phyloP scores from a whole-genome alignment of 169 alveolate genomes.

The Pseudocohnilembus persalinus region DNA sequence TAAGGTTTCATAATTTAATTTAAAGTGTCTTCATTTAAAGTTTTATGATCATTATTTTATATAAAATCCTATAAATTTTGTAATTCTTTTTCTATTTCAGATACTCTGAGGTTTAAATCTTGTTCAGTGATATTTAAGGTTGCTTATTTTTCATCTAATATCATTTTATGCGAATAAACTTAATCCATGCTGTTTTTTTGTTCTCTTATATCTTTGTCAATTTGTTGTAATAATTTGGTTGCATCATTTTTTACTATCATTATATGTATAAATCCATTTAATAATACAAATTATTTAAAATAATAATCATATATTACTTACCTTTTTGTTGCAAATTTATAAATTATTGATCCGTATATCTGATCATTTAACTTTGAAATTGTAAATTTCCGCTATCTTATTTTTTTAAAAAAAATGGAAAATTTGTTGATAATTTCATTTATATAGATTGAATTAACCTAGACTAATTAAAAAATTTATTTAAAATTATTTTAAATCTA shows the following conservation, averaged over 20 bases:
- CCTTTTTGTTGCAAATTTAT: background rate
- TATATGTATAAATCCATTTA: too few relatives aligned
- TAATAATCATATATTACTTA: too few relatives aligned
- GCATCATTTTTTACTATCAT: background rate
- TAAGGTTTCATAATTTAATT: background rate
- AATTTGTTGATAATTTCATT: background rate
- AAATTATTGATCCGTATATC: background rate
- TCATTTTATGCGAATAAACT: background rate
- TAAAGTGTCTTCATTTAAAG: background rate
- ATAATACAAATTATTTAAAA: too few relatives aligned
- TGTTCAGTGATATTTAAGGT: background rate
- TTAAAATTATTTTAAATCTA: too few relatives aligned
- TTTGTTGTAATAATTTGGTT: too few relatives aligned
- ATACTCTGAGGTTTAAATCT: background rate
- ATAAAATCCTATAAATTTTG: too few relatives aligned
- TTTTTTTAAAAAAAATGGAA: background rate
- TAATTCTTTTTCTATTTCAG: background rate
- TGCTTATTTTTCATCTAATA: background rate
- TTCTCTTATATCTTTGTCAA: background rate
- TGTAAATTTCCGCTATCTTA: background rate
- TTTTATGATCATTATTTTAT: background rate
- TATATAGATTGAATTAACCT: too few relatives aligned
- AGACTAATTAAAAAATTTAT: too few relatives aligned
- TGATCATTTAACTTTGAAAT: background rate
- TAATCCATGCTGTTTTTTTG: background rate